A percentile compares a stretch with the other conserved stretches of the same genome.
These are phyloP conservation scores for Wickerhamomyces kurtzmanii DNA, from an alignment of 805 yeast genomes.

Conservation along the genomic window DNA sequence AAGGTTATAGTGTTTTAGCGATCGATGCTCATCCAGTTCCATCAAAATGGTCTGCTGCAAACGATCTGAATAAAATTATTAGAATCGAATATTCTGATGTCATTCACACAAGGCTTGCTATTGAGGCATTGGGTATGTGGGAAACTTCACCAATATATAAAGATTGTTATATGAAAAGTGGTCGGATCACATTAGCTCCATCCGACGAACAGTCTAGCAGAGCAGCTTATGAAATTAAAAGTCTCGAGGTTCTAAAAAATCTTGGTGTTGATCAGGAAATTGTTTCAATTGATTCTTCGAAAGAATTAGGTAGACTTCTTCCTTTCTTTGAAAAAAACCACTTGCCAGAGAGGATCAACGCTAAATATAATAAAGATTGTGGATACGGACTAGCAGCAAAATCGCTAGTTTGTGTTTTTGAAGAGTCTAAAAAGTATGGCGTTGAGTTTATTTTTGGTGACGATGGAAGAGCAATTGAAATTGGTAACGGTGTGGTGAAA, in stretches of 20 bases:
- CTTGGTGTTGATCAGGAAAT: conserved; percentile 1
- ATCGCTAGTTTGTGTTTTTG: conserved; percentile 19
- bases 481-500: conserved; percentile 20
- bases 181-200: conserved; percentile 26
- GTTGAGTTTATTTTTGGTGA: conserved; percentile 16
- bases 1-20: conserved; percentile 20
- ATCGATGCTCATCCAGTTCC: conserved; percentile 24
- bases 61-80: conserved; percentile 32
- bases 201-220: conserved; percentile 16
- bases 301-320: conserved; percentile 19
- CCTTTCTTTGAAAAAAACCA: conserved; percentile 17
- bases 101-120: conserved; percentile 16
- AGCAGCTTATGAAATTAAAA: conserved; percentile 6
- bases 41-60: conserved; percentile 28
- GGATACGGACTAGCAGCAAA: conserved; percentile 27
- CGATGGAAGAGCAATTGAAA: conserved; percentile 10
- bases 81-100: conserved; percentile 14
- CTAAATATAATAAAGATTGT: conserved; percentile 19
- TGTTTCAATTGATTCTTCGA: conserved; percentile 17
- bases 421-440: conserved; percentile 21
- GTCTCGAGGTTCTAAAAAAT: conserved; percentile 4
- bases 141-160: conserved; percentile 19
- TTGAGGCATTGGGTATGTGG: conserved; percentile 25
- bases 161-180: conserved; percentile 27
- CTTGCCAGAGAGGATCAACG: conserved; percentile 15